These are phyloP conservation scores for Clonostachys chloroleuca DNA, from an alignment of 2,329 filamentous ascomycete genomes.

Conservation along the genomic window DNA sequence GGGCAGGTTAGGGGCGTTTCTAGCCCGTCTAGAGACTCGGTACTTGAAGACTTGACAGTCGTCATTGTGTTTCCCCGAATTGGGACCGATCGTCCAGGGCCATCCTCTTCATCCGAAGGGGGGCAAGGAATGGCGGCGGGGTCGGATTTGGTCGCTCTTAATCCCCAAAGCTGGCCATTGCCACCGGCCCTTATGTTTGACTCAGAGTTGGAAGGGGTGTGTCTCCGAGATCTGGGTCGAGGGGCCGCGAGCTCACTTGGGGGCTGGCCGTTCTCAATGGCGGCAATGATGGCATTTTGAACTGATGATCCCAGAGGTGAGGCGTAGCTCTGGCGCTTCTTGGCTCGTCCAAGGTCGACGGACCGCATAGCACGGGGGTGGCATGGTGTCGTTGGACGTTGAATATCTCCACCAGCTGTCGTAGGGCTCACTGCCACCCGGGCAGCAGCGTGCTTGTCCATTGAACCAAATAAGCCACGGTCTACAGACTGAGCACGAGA, in stretches of 20 bases:
- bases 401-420: slow-evolving; percentile 56
- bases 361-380: slow-evolving; percentile 42
- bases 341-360: slow-evolving; percentile 26
- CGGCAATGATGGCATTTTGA: slow-evolving; percentile 1
- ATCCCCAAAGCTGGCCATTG: background rate
- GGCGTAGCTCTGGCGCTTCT: slow-evolving; percentile 17
- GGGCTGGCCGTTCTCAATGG: background rate
- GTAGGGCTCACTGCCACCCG: slow-evolving; percentile 60
- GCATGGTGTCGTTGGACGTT: slow-evolving; percentile 26
- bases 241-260: background rate
- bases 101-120: slow-evolving; percentile 35
- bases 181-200: slow-evolving; percentile 18
- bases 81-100: slow-evolving; percentile 9
- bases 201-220: slow-evolving; percentile 39
- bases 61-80: slow-evolving; percentile 34
- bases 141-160: slow-evolving; percentile 4
- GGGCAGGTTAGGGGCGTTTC: slow-evolving; percentile 51
- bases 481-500: slow-evolving; percentile 61
- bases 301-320: slow-evolving; percentile 32
- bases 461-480: slow-evolving; percentile 50
- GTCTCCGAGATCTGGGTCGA: slow-evolving; percentile 5
- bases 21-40: slow-evolving; percentile 41
- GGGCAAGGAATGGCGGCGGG: slow-evolving; percentile 31
- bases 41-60: slow-evolving; percentile 45
- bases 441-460: slow-evolving; percentile 61